phyloP scores from a whole-genome alignment of 2,329 filamentous ascomycete species.

The Paraphoma sp. region DNA sequence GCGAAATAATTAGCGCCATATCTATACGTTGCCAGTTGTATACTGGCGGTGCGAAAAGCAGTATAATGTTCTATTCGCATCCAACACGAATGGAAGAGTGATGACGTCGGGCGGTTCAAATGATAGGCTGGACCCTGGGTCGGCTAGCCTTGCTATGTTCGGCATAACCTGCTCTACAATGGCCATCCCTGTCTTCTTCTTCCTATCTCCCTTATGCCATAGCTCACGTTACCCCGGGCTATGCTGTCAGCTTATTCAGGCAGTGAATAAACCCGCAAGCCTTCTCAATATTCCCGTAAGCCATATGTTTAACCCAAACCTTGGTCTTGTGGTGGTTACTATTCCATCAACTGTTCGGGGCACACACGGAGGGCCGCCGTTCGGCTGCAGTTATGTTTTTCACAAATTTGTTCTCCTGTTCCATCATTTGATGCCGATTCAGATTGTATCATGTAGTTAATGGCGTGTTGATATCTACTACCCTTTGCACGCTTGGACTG shows the following conservation, averaged over 20 bases:
- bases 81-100: background rate
- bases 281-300: background rate
- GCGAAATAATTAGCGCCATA: background rate
- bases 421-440: too few species aligned
- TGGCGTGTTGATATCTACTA: too few species aligned
- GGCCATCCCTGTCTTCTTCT: background rate
- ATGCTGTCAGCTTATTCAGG: too few species aligned
- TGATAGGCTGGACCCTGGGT: background rate
- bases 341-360: too few species aligned
- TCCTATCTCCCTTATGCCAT: background rate
- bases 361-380: too few species aligned
- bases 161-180: background rate
- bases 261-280: background rate
- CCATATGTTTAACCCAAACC: too few species aligned
- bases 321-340: too few species aligned
- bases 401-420: too few species aligned
- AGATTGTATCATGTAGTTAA: too few species aligned
- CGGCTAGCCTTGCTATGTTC: background rate
- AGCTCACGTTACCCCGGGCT: too few species aligned
- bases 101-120: background rate
- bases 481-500: too few species aligned
- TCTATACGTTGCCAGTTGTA: background rate
- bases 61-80: background rate
- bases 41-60: background rate
- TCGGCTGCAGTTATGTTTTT: too few species aligned